Evolutionary conservation across 2,329 filamentous ascomycete genomes (phyloP), one percentile per base, ranked within the genome.

Genomic region (Phaeoacremonium minimum): DNA sequence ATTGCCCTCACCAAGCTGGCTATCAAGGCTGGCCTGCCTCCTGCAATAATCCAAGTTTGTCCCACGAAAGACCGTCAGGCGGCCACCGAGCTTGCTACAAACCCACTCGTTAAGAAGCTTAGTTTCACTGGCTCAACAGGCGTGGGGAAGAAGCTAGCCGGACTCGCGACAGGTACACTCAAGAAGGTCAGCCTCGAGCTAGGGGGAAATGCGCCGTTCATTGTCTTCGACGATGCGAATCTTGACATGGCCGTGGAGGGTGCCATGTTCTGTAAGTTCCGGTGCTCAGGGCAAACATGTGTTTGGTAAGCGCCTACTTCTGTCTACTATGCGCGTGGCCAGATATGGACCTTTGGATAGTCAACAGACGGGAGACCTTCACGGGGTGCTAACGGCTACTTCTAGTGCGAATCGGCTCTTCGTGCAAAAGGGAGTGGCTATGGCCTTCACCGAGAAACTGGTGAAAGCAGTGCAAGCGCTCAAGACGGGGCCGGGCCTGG

Each of bases 181-280:
- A 85, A 85, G 58, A 79, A 79, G 0, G 66, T 77, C 13, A 57
- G 83, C 4, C 69, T 85, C 57, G 81, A 85, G 53, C 63, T 85
- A 1, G 81, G 81, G 2, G 81, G 81, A 8, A 85, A 85, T 51
- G 75, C 77, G 1, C 72, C 70, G 5, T 71, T 77, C 2, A 73
- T 85, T 39, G 71, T 84, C 3, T 66, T 80, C 37, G 72, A 80
- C 20, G 80, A 84, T 51, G 79, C 80, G 14, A 67, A 85, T 42
- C 44, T 84, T 31, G 64, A 78, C 15, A 66, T 65, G 15, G 78
- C 80, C 3, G 78, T 76, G 0, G 56, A 61, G 16, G 67, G 67
- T 41, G 74, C 71, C 36, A 67, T 72, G 2, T 46, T 73, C 17
- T 42, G 26, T 32, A 46, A 46, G 36, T 48, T 46, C 33, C 41